Conservation (phyloP, 768 basidiomycete species). For the Amanita jacksonii region DNA sequence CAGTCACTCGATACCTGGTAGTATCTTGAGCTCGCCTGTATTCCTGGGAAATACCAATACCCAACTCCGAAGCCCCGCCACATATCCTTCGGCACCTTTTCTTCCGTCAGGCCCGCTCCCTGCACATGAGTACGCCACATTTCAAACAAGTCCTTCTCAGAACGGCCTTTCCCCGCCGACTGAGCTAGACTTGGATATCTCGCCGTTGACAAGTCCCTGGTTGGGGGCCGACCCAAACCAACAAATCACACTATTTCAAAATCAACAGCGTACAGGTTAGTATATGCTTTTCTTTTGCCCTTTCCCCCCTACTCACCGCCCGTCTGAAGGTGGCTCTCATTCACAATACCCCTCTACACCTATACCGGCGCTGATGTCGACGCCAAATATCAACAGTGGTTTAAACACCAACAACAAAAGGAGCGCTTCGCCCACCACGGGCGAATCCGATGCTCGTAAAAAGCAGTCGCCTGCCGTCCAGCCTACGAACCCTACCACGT, state of each 20-base stretch:
- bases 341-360: conserved; percentile 1
- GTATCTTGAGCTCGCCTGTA: conserved; percentile 1
- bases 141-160: conserved; percentile 32
- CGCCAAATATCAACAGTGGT: neutral
- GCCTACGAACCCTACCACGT: conserved; percentile 16
- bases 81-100: conserved; percentile 17
- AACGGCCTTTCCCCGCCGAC: conserved; percentile 25
- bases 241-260: neutral
- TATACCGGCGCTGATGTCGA: neutral
- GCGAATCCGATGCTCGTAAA: conserved; percentile 44
- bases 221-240: conserved; percentile 43
- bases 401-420: conserved; percentile 34
- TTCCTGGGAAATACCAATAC: conserved; percentile 6
- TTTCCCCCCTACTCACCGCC: conserved; percentile 10
- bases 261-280: neutral
- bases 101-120: conserved; percentile 35
- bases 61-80: conserved; percentile 15
- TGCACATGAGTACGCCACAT: conserved; percentile 69
- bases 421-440: conserved; percentile 45
- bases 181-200: conserved; percentile 65
- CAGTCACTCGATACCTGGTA: neutral
- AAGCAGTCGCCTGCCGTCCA: conserved; percentile 43
- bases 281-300: conserved; percentile 6
- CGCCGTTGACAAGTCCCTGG: conserved; percentile 77
- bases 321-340: neutral